Percentiles rank a stretch among this genome's conserved stretches.
Conservation (phyloP, 2,329 filamentous ascomycete genomes). For the Achaetomium macrosporum region DNA sequence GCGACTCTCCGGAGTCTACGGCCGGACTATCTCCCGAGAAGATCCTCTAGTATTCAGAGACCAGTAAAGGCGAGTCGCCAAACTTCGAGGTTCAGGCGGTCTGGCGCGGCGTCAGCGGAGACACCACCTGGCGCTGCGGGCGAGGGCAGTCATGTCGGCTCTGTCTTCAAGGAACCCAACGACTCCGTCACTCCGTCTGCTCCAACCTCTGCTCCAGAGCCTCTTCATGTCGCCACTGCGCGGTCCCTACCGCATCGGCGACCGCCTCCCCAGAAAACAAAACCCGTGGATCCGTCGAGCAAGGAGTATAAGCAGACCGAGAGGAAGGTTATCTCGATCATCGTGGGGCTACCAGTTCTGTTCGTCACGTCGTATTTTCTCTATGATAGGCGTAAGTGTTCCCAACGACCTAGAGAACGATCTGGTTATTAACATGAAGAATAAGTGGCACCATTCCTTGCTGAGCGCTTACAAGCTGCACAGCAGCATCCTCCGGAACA, state of each 20-base stretch:
- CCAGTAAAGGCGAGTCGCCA: not conserved
- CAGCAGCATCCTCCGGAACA: not conserved
- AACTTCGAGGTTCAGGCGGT: conserved; percentile 3
- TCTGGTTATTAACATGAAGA: not conserved
- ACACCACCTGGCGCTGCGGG: not conserved
- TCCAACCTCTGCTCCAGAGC: not conserved
- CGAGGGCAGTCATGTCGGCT: not conserved
- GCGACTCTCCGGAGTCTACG: not conserved
- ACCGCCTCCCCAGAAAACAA: conserved; percentile 3
- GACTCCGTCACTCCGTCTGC: not conserved
- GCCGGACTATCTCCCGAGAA: not conserved
- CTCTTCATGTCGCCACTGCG: not conserved
- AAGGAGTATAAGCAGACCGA: conserved; percentile 40
- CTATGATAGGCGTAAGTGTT: conserved; percentile 43
- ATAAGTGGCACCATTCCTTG: conserved; percentile 8
- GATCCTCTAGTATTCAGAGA: not conserved
- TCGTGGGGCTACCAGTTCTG: conserved; percentile 49
- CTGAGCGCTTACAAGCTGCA: not conserved
- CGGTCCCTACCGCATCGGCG: not conserved
- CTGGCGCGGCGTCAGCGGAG: not conserved
- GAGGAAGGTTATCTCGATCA: conserved; percentile 40
- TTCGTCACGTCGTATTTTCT: conserved; percentile 51
- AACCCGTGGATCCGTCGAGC: conserved; percentile 29
- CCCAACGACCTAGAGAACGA: not conserved
- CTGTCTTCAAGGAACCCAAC: not conserved